Evolutionary conservation across 805 yeast species (phyloP).

Genomic region (Pichia manshurica): DNA sequence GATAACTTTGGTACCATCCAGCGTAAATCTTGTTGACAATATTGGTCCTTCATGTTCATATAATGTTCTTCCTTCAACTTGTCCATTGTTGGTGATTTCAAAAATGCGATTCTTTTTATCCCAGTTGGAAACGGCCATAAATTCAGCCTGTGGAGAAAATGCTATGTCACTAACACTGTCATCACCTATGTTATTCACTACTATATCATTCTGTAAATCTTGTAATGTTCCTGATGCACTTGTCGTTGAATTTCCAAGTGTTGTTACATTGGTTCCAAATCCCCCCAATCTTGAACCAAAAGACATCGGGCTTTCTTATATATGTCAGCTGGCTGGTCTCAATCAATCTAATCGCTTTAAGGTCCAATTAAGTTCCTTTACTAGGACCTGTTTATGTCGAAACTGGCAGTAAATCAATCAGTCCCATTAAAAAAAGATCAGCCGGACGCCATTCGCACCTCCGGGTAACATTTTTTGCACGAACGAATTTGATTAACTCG

Average conservation of each 20-base stretch:
- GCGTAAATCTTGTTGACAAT: conserved; percentile 71
- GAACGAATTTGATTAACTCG: too few relatives aligned
- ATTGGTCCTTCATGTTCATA: conserved; percentile 90
- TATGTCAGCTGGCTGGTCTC: too few relatives aligned
- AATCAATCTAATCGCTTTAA: too few relatives aligned
- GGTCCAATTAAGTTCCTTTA: too few relatives aligned
- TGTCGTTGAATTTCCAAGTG: conserved; percentile 14
- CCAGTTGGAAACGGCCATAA: conserved; percentile 83
- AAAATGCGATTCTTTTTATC: conserved; percentile 91
- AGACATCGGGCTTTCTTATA: conserved; percentile 19
- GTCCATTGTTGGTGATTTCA: conserved; percentile 72
- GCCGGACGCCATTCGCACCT: too few relatives aligned
- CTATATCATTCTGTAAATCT: conserved; percentile 64
- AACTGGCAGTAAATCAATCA: too few relatives aligned
- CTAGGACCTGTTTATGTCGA: too few relatives aligned
- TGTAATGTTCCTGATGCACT: conserved; percentile 45
- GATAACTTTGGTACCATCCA: conserved; percentile 81
- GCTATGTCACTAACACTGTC: conserved; percentile 81
- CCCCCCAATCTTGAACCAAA: conserved; percentile 28
- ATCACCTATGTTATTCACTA: conserved; percentile 77
- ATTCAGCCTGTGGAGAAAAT: conserved; percentile 83
- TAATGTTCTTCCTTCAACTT: conserved; percentile 81
- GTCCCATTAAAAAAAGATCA: too few relatives aligned
- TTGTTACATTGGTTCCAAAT: conserved; percentile 15
- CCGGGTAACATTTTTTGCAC: too few relatives aligned